Evolutionary conservation across 2,329 filamentous ascomycete genomes (phyloP).

Genomic region (Neofusicoccum sp.): DNA sequence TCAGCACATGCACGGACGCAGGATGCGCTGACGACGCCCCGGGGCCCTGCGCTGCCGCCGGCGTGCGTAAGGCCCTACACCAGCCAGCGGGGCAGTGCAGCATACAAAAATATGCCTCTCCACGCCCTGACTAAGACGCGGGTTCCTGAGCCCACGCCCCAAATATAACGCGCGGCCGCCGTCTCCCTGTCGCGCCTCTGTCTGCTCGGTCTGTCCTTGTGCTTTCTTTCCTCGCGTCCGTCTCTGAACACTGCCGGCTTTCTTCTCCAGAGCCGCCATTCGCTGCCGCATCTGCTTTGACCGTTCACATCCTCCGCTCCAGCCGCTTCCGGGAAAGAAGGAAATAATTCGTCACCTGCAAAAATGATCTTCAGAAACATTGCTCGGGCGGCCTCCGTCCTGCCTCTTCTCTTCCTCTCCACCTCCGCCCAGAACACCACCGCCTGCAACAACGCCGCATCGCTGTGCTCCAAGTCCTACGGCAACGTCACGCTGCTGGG

Average conservation of each 20-base stretch:
- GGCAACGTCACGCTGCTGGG: slow-evolving; percentile 70
- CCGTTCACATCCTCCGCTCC: background rate
- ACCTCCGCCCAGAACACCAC: slow-evolving; percentile 2
- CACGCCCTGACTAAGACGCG: background rate
- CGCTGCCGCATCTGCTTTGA: background rate
- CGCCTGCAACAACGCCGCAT: slow-evolving; percentile 73
- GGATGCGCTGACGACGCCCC: slow-evolving; percentile 4
- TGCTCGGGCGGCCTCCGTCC: slow-evolving; percentile 1
- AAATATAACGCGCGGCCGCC: background rate
- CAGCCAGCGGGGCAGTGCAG: slow-evolving; percentile 8
- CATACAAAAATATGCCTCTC: slow-evolving; percentile 3
- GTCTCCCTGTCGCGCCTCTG: background rate
- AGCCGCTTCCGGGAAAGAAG: too few relatives aligned
- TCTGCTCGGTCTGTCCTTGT: background rate
- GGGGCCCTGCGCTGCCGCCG: background rate
- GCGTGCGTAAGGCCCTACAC: background rate
- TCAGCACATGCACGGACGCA: background rate
- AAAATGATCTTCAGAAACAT: slow-evolving; percentile 13
- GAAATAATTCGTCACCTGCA: background rate
- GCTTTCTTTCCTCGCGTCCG: background rate
- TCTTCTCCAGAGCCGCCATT: background rate
- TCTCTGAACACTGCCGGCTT: background rate
- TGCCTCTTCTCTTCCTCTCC: slow-evolving; percentile 6
- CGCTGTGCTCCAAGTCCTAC: slow-evolving; percentile 66
- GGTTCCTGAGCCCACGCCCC: too few relatives aligned